Percentiles rank a stretch among this genome's conserved stretches.
phyloP scores from a whole-genome alignment of 2,329 filamentous ascomycete species.

The Penicillium psychrosexuale region DNA sequence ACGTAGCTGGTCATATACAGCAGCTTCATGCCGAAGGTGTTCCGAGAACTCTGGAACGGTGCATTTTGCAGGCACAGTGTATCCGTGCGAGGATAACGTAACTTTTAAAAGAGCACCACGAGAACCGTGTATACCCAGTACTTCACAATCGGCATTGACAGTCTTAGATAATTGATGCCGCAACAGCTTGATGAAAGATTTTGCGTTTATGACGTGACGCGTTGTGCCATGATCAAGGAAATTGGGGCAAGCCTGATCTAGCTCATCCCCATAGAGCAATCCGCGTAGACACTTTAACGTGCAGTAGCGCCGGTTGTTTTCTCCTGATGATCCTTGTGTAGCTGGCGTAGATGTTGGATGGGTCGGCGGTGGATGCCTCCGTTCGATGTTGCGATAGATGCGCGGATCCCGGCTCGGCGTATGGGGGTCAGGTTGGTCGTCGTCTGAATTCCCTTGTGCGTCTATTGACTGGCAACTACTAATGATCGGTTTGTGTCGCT shows the following conservation, averaged over 20 bases:
- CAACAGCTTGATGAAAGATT: background rate
- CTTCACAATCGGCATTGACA: conserved; percentile 18
- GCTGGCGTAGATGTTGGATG: background rate
- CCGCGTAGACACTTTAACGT: conserved; percentile 9
- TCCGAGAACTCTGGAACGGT: conserved; percentile 17
- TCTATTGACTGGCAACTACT: background rate
- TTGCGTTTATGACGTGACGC: conserved; percentile 1
- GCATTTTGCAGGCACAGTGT: conserved; percentile 29
- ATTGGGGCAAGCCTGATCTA: conserved; percentile 13
- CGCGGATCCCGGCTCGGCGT: conserved; percentile 6
- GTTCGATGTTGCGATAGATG: background rate
- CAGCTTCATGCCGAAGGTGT: conserved; percentile 18
- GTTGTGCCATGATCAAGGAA: conserved; percentile 8
- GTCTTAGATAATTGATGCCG: conserved; percentile 5
- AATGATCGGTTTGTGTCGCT: background rate
- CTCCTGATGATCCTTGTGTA: background rate
- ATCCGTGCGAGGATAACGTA: conserved; percentile 26
- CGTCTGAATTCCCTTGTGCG: background rate
- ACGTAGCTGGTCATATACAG: conserved; percentile 21
- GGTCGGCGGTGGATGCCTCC: background rate
- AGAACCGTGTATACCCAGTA: conserved; percentile 24
- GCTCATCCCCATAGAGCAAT: conserved; percentile 6
- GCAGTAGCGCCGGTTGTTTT: conserved; percentile 10
- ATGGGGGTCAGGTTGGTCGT: conserved; percentile 4
- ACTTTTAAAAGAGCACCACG: conserved; percentile 26